These are phyloP conservation scores for Penicillium canescens DNA, from an alignment of 495 filamentous ascomycete species.

Conservation along the genomic window DNA sequence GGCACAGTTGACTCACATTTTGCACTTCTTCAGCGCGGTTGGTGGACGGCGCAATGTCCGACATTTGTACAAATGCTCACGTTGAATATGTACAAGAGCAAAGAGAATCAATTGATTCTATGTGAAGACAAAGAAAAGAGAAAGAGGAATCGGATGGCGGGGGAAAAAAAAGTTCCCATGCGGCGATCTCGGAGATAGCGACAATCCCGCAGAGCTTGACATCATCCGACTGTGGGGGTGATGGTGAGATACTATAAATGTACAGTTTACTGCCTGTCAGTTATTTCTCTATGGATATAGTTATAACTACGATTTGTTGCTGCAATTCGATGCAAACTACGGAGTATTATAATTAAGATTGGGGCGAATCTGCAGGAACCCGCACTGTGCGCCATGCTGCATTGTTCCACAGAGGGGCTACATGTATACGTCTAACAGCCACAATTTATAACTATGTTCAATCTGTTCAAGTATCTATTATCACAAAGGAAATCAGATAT, in stretches of 20 bases:
- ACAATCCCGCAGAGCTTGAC: conserved; percentile 30
- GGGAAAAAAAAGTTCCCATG: conserved; percentile 22
- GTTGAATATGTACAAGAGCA: background rate
- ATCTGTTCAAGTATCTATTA: background rate
- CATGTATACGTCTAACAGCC: no score
- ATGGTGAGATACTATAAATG: no score
- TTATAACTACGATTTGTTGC: no score
- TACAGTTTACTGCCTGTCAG: no score
- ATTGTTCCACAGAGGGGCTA: no score
- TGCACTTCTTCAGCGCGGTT: conserved; percentile 47
- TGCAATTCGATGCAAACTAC: background rate
- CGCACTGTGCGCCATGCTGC: background rate
- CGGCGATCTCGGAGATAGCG: conserved; percentile 30
- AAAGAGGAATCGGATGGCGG: background rate
- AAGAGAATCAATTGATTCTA: background rate
- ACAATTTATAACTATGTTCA: background rate
- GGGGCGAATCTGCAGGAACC: conserved; percentile 7
- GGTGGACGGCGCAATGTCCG: conserved; percentile 15
- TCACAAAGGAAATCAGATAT: background rate
- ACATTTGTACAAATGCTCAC: conserved; percentile 21
- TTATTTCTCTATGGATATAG: no score
- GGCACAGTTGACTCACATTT: conserved; percentile 33
- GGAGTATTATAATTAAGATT: background rate
- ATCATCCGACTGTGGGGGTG: conserved; percentile 23
- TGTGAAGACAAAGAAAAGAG: background rate